A percentile compares a stretch with the other conserved stretches of the same genome.
Evolutionary conservation across 2,329 filamentous ascomycete species (phyloP).

Genomic region (Paecilomyces fulvus): DNA sequence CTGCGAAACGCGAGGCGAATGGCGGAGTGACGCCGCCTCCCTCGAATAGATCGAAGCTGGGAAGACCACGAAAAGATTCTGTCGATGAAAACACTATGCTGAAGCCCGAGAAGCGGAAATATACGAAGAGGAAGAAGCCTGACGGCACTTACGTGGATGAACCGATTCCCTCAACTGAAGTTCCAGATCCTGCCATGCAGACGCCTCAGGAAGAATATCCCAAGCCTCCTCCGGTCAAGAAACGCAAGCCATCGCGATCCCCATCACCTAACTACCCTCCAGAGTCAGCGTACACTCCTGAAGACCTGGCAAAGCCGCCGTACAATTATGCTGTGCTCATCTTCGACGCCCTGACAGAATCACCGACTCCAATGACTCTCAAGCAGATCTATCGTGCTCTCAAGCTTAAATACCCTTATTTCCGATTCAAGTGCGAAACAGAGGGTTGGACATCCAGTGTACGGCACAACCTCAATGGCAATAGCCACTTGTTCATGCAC

Average conservation of each 20-base stretch:
- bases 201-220: slow-evolving; percentile 33
- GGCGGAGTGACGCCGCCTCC: slow-evolving; percentile 38
- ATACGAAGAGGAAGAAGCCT: slow-evolving; percentile 39
- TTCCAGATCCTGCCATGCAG: slow-evolving; percentile 24
- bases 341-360: slow-evolving; percentile 53
- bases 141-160: slow-evolving; percentile 34
- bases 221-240: slow-evolving; percentile 39
- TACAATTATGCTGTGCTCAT: slow-evolving; percentile 57
- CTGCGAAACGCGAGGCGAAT: slow-evolving; percentile 39
- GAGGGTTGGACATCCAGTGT: slow-evolving; percentile 61
- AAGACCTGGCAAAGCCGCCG: slow-evolving; percentile 54
- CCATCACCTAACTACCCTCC: slow-evolving; percentile 55
- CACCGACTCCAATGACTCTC: slow-evolving; percentile 50
- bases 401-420: slow-evolving; percentile 54
- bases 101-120: slow-evolving; percentile 41
- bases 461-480: slow-evolving; percentile 54
- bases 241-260: slow-evolving; percentile 47
- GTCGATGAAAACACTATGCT: slow-evolving; percentile 26
- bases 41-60: slow-evolving; percentile 19
- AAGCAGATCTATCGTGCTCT: slow-evolving; percentile 59
- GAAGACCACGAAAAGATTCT: slow-evolving; percentile 22
- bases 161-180: slow-evolving; percentile 36
- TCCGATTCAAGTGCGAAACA: slow-evolving; percentile 54
- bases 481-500: slow-evolving; percentile 50
- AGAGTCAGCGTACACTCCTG: slow-evolving; percentile 51